Conservation (phyloP, 2,329 filamentous ascomycete species). For the Trichoderma sp. region DNA sequence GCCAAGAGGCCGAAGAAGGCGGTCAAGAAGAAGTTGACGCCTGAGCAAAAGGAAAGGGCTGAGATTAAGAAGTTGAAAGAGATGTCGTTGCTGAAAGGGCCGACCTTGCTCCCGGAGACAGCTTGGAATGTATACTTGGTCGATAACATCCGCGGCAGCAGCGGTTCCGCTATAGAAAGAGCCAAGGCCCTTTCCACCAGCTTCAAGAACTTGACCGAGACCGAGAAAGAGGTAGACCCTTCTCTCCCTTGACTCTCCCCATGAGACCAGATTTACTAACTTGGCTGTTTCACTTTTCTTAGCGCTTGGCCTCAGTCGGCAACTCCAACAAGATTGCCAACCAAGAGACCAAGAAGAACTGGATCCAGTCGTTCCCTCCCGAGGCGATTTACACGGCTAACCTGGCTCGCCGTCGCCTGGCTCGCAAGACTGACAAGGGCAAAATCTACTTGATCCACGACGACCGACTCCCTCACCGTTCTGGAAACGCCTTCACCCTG, state of each 20-base stretch:
- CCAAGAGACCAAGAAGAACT: slow-evolving; percentile 41
- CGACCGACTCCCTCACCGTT: slow-evolving; percentile 46
- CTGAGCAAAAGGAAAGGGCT: slow-evolving; percentile 39
- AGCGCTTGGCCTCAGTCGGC: slow-evolving; percentile 35
- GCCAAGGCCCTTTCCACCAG: slow-evolving; percentile 31
- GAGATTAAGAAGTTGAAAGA: slow-evolving; percentile 40
- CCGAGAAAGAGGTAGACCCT: slow-evolving; percentile 45
- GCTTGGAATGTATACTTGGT: slow-evolving; percentile 41
- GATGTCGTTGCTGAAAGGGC: slow-evolving; percentile 42
- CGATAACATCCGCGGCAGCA: slow-evolving; percentile 30
- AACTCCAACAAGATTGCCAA: slow-evolving; percentile 44
- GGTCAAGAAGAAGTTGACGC: slow-evolving; percentile 37
- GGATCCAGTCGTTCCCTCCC: slow-evolving; percentile 46
- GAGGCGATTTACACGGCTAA: slow-evolving; percentile 47
- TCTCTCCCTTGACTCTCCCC: not conserved
- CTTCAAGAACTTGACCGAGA: slow-evolving; percentile 42
- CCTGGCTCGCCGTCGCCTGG: slow-evolving; percentile 44
- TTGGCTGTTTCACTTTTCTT: not conserved
- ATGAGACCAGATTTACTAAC: slow-evolving; percentile 2
- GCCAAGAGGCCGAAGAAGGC: slow-evolving; percentile 31
- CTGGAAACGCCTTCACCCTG: slow-evolving; percentile 33
- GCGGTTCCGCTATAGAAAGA: slow-evolving; percentile 21
- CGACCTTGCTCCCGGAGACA: slow-evolving; percentile 32
- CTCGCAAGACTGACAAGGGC: slow-evolving; percentile 34
- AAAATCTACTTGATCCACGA: slow-evolving; percentile 40